Percentiles rank a stretch among this genome's conserved stretches.
These are phyloP conservation scores for Fusarium brevicatenulatum DNA, from an alignment of 2,329 filamentous ascomycete species.

Conservation along the genomic window DNA sequence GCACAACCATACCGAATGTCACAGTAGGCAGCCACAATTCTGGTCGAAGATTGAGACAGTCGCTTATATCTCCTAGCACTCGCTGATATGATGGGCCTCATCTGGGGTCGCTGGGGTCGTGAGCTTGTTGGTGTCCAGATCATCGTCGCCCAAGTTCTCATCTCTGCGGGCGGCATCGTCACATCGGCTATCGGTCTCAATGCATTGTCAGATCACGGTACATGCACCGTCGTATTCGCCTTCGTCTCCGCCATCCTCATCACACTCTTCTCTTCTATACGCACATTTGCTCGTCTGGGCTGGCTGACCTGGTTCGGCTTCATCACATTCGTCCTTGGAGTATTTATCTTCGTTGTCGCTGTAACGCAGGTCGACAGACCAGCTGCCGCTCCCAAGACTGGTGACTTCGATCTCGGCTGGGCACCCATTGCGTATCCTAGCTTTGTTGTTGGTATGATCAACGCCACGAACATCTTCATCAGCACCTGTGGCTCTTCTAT, in stretches of 20 bases:
- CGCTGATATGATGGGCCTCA: background rate
- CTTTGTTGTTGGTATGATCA: background rate
- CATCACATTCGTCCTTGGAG: background rate
- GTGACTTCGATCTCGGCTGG: background rate
- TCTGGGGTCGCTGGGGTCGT: background rate
- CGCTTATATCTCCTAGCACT: background rate
- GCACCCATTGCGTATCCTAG: background rate
- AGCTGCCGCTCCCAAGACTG: background rate
- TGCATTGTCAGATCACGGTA: background rate
- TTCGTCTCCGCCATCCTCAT: background rate
- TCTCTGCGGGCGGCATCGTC: background rate
- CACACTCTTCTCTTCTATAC: background rate
- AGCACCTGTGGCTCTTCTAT: background rate
- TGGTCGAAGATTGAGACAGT: background rate
- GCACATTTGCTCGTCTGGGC: background rate
- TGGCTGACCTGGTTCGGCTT: background rate
- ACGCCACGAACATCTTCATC: background rate
- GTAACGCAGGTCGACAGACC: background rate
- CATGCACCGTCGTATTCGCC: background rate
- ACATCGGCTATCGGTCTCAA: background rate
- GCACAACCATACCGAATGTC: background rate
- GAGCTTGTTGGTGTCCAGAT: background rate
- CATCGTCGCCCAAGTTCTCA: background rate
- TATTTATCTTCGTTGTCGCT: background rate
- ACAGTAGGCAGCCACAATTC: background rate